phyloP scores from a whole-genome alignment of 1,284 basidiomycete genomes.

The Gastroboletus turbinatus region DNA sequence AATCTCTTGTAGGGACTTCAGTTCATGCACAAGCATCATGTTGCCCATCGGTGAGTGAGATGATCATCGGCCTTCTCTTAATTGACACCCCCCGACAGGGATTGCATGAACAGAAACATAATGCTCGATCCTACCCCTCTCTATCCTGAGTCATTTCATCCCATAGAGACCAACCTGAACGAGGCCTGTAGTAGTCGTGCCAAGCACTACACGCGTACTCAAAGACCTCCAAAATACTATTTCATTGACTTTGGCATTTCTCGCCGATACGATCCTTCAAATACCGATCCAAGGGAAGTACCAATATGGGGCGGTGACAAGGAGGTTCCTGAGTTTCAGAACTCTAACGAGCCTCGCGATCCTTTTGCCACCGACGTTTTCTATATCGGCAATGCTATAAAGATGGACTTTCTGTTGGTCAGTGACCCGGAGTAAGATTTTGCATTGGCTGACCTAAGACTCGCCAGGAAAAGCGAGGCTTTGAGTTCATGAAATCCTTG shows the following conservation, averaged over 20 bases:
- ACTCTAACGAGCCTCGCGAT: conserved; percentile 11
- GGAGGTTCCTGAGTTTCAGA: conserved; percentile 13
- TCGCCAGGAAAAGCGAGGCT: conserved; percentile 9
- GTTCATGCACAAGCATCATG: conserved; percentile 19
- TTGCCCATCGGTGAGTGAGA: conserved; percentile 10
- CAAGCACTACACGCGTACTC: conserved; percentile 15
- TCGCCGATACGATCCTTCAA: background rate
- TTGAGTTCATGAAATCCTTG: conserved; percentile 30
- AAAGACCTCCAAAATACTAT: conserved; percentile 16
- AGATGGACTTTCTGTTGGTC: conserved; percentile 5
- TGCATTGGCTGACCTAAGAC: too few species aligned
- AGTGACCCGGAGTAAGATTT: too few species aligned
- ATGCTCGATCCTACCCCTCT: conserved; percentile 40
- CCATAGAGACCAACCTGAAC: background rate
- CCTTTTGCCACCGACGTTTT: conserved; percentile 12
- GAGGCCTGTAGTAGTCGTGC: conserved; percentile 2
- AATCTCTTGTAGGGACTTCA: conserved; percentile 11
- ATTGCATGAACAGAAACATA: conserved; percentile 38
- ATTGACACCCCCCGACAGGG: too few species aligned
- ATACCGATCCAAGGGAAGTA: conserved; percentile 8
- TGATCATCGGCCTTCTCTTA: background rate
- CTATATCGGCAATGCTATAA: conserved; percentile 25
- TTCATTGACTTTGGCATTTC: background rate
- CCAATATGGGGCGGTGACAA: background rate
- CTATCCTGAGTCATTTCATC: conserved; percentile 17